Evolutionary conservation across 768 basidiomycete genomes (phyloP).

Genomic region (Suillus subalutaceus): DNA sequence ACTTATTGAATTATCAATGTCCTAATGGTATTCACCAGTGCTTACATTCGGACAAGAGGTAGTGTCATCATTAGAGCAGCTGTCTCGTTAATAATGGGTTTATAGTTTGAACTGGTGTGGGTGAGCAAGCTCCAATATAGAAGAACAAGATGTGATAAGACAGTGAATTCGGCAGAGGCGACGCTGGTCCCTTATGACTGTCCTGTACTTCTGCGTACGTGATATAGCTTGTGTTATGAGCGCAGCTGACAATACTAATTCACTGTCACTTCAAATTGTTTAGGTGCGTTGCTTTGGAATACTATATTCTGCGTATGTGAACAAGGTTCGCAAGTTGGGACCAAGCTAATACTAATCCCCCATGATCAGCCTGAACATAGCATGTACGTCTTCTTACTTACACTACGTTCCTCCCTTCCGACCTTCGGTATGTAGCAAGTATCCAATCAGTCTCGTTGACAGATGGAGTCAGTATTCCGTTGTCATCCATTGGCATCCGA

Average conservation of each 20-base stretch:
- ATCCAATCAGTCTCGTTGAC: background rate
- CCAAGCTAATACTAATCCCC: background rate
- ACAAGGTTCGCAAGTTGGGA: background rate
- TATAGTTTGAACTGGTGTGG: slow-evolving; percentile 3
- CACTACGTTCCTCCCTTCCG: background rate
- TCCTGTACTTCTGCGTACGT: background rate
- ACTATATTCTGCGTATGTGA: background rate
- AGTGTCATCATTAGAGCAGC: background rate
- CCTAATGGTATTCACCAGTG: background rate
- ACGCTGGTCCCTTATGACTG: background rate
- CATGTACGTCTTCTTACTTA: background rate
- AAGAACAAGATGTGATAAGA: too few relatives aligned
- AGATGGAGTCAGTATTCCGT: background rate
- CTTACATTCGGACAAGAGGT: slow-evolving; percentile 4
- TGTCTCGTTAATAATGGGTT: background rate
- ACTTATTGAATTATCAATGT: background rate
- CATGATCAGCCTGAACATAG: background rate
- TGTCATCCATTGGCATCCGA: background rate
- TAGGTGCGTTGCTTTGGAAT: slow-evolving; percentile 3
- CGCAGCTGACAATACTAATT: background rate
- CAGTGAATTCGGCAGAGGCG: background rate
- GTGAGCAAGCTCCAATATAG: background rate
- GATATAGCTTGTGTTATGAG: background rate
- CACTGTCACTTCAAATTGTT: background rate
- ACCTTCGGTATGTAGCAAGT: background rate